Evolutionary conservation across 805 yeast species (phyloP).

Genomic region (Spathaspora gorwiae): DNA sequence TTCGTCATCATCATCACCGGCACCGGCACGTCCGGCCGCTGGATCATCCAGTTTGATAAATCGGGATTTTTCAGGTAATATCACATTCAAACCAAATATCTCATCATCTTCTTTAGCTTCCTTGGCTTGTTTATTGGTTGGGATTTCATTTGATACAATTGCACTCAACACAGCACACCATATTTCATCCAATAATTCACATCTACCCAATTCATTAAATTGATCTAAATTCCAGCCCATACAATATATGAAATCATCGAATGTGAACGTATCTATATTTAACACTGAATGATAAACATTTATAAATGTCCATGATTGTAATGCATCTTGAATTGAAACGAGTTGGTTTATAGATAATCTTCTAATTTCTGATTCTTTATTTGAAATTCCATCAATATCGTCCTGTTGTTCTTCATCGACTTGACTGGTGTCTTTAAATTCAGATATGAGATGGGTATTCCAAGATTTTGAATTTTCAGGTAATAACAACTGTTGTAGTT

Average conservation of each 20-base stretch:
- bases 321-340: constrained; percentile 35
- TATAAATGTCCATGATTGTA: constrained; percentile 73
- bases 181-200: constrained; percentile 58
- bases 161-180: constrained; percentile 62
- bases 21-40: no score
- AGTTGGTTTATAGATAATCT: constrained; percentile 10
- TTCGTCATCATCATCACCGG: constrained; percentile 13
- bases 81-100: constrained; percentile 28
- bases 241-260: constrained; percentile 69
- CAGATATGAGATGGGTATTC: constrained; percentile 12
- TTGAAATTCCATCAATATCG: neutral
- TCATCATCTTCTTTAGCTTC: constrained; percentile 32
- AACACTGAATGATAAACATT: constrained; percentile 66
- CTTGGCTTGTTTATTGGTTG: constrained; percentile 20
- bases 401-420: constrained; percentile 5
- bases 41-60: constrained; percentile 9
- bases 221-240: constrained; percentile 43
- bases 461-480: constrained; percentile 23
- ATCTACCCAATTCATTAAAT: constrained; percentile 37
- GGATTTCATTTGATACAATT: constrained; percentile 40
- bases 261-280: constrained; percentile 66
- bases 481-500: constrained; percentile 13
- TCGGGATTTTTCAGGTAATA: constrained; percentile 20
- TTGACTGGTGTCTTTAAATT: constrained; percentile 3
- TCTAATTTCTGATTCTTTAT: constrained; percentile 7